Conservation (phyloP, 2,329 filamentous ascomycete species). For the Ceratocystis ficicola region DNA sequence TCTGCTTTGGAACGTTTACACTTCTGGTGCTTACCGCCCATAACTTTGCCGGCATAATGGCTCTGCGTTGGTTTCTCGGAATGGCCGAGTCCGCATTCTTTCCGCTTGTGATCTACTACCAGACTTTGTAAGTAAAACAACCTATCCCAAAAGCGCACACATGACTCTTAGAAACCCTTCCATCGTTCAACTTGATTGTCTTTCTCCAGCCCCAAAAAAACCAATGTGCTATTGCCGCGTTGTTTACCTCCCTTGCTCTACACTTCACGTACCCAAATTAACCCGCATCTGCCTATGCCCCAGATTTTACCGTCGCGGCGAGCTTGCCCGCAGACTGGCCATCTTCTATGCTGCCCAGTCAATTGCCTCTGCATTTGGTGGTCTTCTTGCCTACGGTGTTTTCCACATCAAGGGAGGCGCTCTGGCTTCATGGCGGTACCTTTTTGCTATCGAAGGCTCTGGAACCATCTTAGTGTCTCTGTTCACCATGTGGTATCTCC, state of each 20-base stretch:
- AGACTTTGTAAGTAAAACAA: conserved; percentile 28
- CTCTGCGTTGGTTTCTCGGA: conserved; percentile 42
- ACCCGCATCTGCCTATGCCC: too few species aligned
- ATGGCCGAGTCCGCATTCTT: conserved; percentile 44
- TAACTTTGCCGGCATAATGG: conserved; percentile 40
- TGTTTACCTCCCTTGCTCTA: not conserved
- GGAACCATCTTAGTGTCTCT: conserved; percentile 48
- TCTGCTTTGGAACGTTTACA: conserved; percentile 56
- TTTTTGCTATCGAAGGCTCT: conserved; percentile 44
- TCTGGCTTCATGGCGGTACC: conserved; percentile 37
- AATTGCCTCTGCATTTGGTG: conserved; percentile 51
- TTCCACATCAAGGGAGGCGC: conserved; percentile 35
- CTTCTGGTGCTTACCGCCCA: conserved; percentile 42
- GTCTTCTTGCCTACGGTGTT: conserved; percentile 37
- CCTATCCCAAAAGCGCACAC: not conserved
- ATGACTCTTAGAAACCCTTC: not conserved
- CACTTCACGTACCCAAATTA: not conserved
- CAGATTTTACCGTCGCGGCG: conserved; percentile 39
- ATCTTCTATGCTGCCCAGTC: conserved; percentile 66
- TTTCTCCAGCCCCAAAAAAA: not conserved
- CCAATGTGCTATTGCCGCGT: not conserved
- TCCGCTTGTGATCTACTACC: conserved; percentile 42
- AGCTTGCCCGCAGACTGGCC: conserved; percentile 38
- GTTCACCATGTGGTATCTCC: conserved; percentile 59
- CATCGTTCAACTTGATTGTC: not conserved